Evolutionary conservation across 2,329 filamentous ascomycete species (phyloP).

Genomic region (Dothiorella sarmentorum): DNA sequence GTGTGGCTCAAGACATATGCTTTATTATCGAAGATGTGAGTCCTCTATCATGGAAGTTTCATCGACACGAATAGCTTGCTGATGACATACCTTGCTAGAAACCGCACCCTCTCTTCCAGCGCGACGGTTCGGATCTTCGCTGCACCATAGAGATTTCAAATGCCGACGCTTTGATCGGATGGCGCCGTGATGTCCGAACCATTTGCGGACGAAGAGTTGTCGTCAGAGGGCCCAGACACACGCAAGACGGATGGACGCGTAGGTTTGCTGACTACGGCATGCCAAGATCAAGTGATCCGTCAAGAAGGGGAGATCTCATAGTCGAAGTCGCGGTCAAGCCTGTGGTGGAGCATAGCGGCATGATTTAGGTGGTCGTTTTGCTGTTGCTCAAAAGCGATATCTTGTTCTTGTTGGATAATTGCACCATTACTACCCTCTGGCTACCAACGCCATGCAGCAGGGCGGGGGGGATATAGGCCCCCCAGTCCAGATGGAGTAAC

Average conservation of each 20-base stretch:
- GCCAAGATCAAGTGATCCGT: slow-evolving; percentile 88
- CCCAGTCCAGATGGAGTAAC: too few relatives aligned
- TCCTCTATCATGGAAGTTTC: not conserved
- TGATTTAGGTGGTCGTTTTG: not conserved
- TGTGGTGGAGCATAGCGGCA: not conserved
- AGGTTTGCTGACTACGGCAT: slow-evolving; percentile 84
- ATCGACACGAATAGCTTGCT: slow-evolving; percentile 21
- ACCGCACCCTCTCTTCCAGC: slow-evolving; percentile 76
- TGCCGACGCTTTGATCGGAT: slow-evolving; percentile 92
- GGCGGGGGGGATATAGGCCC: too few relatives aligned
- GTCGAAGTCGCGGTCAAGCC: slow-evolving; percentile 84
- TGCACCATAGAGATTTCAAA: slow-evolving; percentile 76
- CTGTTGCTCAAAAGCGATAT: not conserved
- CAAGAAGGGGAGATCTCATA: slow-evolving; percentile 79
- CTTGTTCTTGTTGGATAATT: not conserved
- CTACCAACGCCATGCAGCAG: too few relatives aligned
- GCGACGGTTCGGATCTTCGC: slow-evolving; percentile 83
- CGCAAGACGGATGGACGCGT: slow-evolving; percentile 77
- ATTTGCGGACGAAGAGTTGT: slow-evolving; percentile 86
- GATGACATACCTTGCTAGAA: slow-evolving; percentile 57
- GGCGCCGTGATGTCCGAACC: slow-evolving; percentile 82
- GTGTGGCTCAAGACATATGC: slow-evolving; percentile 90
- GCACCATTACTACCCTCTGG: not conserved
- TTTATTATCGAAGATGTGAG: slow-evolving; percentile 92
- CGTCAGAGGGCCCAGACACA: slow-evolving; percentile 78